Base-by-base conservation (phyloP, 2,329 filamentous ascomycete species). In the Trichoderma breve region DNA sequence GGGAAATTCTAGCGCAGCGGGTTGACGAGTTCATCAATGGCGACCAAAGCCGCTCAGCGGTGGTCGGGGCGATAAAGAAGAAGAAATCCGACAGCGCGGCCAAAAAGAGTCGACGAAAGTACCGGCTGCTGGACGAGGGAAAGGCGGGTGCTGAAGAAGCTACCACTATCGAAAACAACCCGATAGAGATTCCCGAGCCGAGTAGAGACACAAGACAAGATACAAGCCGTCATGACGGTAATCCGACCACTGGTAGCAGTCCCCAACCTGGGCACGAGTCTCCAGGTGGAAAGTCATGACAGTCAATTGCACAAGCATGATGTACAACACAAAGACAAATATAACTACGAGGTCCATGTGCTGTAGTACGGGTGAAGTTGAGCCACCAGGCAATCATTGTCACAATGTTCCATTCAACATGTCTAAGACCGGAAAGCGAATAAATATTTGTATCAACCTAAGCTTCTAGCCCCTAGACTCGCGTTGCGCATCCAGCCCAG, bases 71-170 rank as follows among this genome's bases (percentile, higher is more conserved):
- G 66, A 82, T 86, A 55, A 90, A 89, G 79, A 86, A 86, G 74
- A 91, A 88, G 83, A 92, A 89, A 82, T 91, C 92, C 77, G 92
- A 90, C 34, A 96, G 94, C 79, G 88, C 89, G 26, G 87, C 85
- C 6, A 97, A 98, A 83, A 98, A 98, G 87, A 90, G 88, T 70
- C 88, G 91, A 77, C 87, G 93, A 76, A 97, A 97, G 81, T 95
- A 95, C 78, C 86, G 86, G 73, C 86, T 86, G 77, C 80, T 93
- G 1, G 86, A 85, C 4, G 86, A 87, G 73, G 85, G 83, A 62
- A 86, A 84, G 75, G 43, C 12, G 12, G 24, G 6, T 26, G 60
- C 24, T 24, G 61, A 64, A 72, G 60, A 63, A 32, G 62, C 58
- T 1, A 60, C 68, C 15, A 14, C n/a, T 58, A 72, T 62, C 24